A percentile compares a stretch with the other conserved stretches of the same genome.
These are phyloP conservation scores for Acanthamoeba healyi DNA, from an alignment of 208 protist genomes.

Conservation along the genomic window DNA sequence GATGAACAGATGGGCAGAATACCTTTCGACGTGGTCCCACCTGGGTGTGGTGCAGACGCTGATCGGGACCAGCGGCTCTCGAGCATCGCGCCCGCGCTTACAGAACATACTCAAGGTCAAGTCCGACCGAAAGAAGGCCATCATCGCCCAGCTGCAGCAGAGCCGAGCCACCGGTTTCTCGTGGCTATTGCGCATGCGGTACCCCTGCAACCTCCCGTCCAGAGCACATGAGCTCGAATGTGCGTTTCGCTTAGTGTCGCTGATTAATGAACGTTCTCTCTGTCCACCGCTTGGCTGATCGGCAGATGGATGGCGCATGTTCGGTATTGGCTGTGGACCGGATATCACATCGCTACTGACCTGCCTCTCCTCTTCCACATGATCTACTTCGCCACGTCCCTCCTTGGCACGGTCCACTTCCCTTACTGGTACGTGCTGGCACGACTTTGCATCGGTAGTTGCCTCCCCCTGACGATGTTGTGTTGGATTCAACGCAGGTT, in stretches of 20 bases:
- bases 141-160: constrained; percentile 47
- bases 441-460: too few species aligned
- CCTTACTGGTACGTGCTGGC: constrained; percentile 70
- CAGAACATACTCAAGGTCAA: constrained; percentile 72
- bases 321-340: constrained; percentile 64
- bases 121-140: constrained; percentile 60
- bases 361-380: constrained; percentile 41
- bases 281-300: too few species aligned
- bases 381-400: constrained; percentile 33
- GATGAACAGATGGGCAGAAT: constrained; percentile 30
- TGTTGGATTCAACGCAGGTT: constrained; percentile 39
- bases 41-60: not conserved
- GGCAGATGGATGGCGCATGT: constrained; percentile 34
- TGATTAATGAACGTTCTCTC: not conserved
- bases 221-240: not conserved
- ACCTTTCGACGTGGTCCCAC: constrained; percentile 59
- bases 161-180: not conserved
- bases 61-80: not conserved
- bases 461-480: not conserved
- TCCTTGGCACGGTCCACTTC: constrained; percentile 65
- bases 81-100: not conserved
- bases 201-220: not conserved
- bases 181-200: constrained; percentile 23
- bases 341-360: constrained; percentile 18
- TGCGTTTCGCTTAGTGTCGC: not conserved